Base-by-base conservation (phyloP, 805 yeast genomes). In the Cyberlindnera mycetangii region DNA sequence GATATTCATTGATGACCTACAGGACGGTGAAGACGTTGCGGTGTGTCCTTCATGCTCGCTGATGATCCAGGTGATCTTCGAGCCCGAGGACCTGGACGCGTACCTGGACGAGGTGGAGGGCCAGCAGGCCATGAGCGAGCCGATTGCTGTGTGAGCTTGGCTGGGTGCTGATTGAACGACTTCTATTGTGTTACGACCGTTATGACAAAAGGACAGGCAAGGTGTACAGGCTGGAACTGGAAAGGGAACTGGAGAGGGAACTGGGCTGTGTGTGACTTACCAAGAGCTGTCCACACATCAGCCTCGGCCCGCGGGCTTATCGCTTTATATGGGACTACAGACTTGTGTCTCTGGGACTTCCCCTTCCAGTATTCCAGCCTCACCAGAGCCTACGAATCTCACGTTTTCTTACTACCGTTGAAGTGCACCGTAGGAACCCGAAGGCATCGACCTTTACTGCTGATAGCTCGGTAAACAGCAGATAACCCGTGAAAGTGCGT, bases 41-140 rank as follows among this genome's bases (percentile, higher is more conserved):
- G 95, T 92, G 15, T 93, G 99, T 65, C 99, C 99, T 22, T 84
- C 95, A 44, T 93, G 99, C 67, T 86, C 96, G 17, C 70, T 93
- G 42, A 89, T 89, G 95, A 89, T 89, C 31, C 83, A 85, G 61
- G 95, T 93, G 25, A 85, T 93, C 2, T 93, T 83, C 62, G 99
- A 93, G 32, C 73, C 74, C 12, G 78, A 69, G 27, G 74, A 74
- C 31, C 49, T 78, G 30, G 66, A 67, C 4, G 69, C 67, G 39
- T 71, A 69, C 50, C 74, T 64, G 40, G 62, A 64, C 24, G 67
- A 69, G 44, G 62, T 69, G 27, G 50, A 64, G 8, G 57, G 55
- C 7, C 54, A 58, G 18, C 28, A 37, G 33, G 11, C 9, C 2
- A 27, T 45, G 48, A 37, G 45, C 22, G 47, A 50, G 20, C 49